These are phyloP conservation scores for Trypanosoma theileri DNA, from an alignment of 208 protist genomes.

Conservation along the genomic window DNA sequence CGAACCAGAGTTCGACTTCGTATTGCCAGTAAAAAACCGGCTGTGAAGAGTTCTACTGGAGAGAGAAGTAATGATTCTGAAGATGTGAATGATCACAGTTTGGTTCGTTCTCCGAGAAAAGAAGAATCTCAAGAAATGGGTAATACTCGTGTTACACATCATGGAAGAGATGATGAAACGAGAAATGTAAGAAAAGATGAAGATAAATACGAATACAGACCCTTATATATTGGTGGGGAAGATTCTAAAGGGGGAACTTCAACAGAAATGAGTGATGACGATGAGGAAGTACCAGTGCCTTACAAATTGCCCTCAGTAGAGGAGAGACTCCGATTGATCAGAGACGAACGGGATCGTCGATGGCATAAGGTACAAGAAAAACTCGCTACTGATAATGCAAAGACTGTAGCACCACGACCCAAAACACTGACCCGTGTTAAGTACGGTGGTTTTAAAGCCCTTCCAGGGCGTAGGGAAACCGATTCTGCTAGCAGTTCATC, in stretches of 20 bases:
- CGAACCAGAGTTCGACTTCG: slow-evolving; percentile 6
- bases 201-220: not conserved
- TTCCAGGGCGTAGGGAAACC: slow-evolving; percentile 6
- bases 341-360: slow-evolving; percentile 47
- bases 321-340: slow-evolving; percentile 31
- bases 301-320: slow-evolving; percentile 20
- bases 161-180: not conserved
- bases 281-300: not conserved
- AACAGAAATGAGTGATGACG: not conserved
- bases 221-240: not conserved
- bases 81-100: not conserved
- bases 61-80: too few species aligned
- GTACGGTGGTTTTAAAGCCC: slow-evolving; percentile 44
- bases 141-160: not conserved
- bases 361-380: slow-evolving; percentile 47
- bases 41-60: not conserved
- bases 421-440: slow-evolving; percentile 52
- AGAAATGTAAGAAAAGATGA: not conserved
- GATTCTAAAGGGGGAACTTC: not conserved
- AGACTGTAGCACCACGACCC: slow-evolving; percentile 61
- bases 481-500: not conserved
- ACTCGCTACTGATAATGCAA: slow-evolving; percentile 35
- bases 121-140: not conserved
- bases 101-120: slow-evolving; percentile 3
- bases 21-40: slow-evolving; percentile 23